Evolutionary conservation across 352 stramenopile genomes (phyloP), one percentile per base, ranked within the genome.

Genomic region (Phytopythium mirpurense): DNA sequence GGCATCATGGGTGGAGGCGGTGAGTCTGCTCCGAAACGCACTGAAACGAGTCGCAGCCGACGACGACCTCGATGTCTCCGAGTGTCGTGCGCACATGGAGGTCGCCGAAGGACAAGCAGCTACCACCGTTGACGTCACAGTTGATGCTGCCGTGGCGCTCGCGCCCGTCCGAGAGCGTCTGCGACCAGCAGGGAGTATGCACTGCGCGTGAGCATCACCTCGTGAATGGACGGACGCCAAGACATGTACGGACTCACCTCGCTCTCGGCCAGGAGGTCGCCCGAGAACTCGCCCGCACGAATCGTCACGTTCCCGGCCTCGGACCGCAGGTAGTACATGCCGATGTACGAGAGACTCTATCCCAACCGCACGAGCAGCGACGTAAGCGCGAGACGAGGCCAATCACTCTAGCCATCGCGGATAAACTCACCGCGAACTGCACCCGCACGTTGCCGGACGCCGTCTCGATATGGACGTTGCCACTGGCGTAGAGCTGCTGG

Each of bases 101-200:
- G 52, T 79, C 78, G 2, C 78, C 78, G 57, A 74, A 83, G 15
- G 73, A 85, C 21, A 89, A 57, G 21, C 81, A 91, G 46, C 70
- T 89, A 41, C 50, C 68, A 12, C 54, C 65, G n/a, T 43, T 31
- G 16, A 62, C 47, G 36, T 79, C 70, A 44, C 81, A 91, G 56
- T 91, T 91, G 55, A 91, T 87, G 35, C 71, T 68, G 9, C 81
- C 81, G 32, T 79, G 66, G 31, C 68, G 68, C 51, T 91, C 80
- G 0, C 60, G 56, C 0, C 54, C 56, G 38, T 72, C 60, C 11
- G 38, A 26, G 29, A 43, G 23, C 11, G 29, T 43, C 31, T 56
- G 9, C 14, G 21, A 10, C 0, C 12, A 21, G 11, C 37, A 31
- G 24, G 5, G 6, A 35, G 15, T n/a, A n/a, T n/a, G n/a, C 32